Conservation (phyloP, 768 basidiomycete species). For the Mycena albidolilacea region DNA sequence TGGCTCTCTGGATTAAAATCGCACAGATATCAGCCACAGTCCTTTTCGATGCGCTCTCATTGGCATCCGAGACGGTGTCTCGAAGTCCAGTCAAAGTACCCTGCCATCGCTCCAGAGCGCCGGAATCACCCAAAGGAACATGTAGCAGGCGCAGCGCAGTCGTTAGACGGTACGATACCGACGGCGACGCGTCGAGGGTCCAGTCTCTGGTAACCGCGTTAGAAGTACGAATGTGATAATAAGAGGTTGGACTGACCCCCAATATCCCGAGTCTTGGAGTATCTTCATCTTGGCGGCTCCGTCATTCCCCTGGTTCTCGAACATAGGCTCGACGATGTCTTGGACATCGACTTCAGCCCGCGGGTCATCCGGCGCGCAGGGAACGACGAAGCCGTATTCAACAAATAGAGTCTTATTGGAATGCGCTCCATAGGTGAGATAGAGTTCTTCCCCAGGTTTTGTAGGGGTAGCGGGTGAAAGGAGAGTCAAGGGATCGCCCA, state of each 20-base stretch:
- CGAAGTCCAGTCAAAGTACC: slow-evolving; percentile 65
- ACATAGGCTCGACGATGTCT: slow-evolving; percentile 63
- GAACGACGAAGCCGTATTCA: slow-evolving; percentile 91
- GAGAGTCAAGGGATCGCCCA: slow-evolving; percentile 66
- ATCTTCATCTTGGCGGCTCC: slow-evolving; percentile 65
- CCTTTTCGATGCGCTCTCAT: slow-evolving; percentile 63
- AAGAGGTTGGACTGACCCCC: slow-evolving; percentile 73
- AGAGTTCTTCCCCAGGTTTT: slow-evolving; percentile 74
- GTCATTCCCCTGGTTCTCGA: slow-evolving; percentile 58
- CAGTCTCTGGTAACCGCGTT: slow-evolving; percentile 71
- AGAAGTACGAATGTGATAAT: slow-evolving; percentile 2
- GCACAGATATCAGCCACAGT: slow-evolving; percentile 58
- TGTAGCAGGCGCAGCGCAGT: slow-evolving; percentile 79
- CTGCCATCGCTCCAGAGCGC: slow-evolving; percentile 64
- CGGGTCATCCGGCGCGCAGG: slow-evolving; percentile 47
- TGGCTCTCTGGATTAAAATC: slow-evolving; percentile 52
- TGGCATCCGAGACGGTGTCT: slow-evolving; percentile 62
- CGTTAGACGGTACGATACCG: slow-evolving; percentile 84
- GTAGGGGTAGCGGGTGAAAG: slow-evolving; percentile 60
- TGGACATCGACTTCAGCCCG: slow-evolving; percentile 77
- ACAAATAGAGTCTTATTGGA: slow-evolving; percentile 82
- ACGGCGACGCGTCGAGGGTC: slow-evolving; percentile 76
- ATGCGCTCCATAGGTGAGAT: slow-evolving; percentile 86
- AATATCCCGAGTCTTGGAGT: slow-evolving; percentile 80
- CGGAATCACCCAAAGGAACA: slow-evolving; percentile 43